These are phyloP conservation scores for Macrocybe gigantea DNA, from an alignment of 768 basidiomycete species.

Conservation along the genomic window DNA sequence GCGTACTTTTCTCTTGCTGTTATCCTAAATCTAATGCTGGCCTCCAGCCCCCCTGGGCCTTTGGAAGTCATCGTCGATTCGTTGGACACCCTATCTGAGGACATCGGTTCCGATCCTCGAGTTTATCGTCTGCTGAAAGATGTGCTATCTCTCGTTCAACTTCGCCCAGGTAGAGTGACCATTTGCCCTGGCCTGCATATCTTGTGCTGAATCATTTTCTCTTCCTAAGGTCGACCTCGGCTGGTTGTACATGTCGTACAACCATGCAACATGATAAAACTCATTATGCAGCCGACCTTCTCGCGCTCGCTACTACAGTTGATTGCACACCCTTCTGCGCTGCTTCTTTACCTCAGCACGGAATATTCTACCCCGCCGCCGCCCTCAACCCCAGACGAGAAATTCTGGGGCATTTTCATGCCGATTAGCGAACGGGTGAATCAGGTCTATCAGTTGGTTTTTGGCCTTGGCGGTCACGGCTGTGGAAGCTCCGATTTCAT, in stretches of 20 bases:
- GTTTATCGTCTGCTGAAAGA: conserved; percentile 47
- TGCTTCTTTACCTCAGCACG: conserved; percentile 62
- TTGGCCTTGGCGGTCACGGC: conserved; percentile 50
- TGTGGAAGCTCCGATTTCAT: conserved; percentile 41
- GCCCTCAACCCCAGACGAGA: conserved; percentile 49
- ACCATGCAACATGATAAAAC: conserved; percentile 42
- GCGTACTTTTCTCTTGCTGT: conserved; percentile 4
- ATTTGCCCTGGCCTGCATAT: conserved; percentile 2
- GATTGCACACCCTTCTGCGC: conserved; percentile 61
- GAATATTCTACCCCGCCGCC: conserved; percentile 73
- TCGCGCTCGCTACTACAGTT: conserved; percentile 60
- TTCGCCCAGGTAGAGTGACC: conserved; percentile 38
- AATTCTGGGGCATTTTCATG: conserved; percentile 78
- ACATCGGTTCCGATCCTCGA: conserved; percentile 48
- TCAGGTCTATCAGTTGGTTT: conserved; percentile 58
- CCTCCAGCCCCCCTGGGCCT: conserved; percentile 35
- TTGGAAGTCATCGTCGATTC: conserved; percentile 69
- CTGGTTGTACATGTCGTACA: conserved; percentile 54
- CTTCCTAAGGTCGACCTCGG: conserved; percentile 41
- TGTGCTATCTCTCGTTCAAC: conserved; percentile 36
- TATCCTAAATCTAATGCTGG: neutral
- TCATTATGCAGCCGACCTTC: conserved; percentile 57
- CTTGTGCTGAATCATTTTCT: neutral
- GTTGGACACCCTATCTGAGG: conserved; percentile 55
- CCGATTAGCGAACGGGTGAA: conserved; percentile 57